These are phyloP conservation scores for Xylaria arbuscula DNA, from an alignment of 2,329 filamentous ascomycete genomes.

Conservation along the genomic window DNA sequence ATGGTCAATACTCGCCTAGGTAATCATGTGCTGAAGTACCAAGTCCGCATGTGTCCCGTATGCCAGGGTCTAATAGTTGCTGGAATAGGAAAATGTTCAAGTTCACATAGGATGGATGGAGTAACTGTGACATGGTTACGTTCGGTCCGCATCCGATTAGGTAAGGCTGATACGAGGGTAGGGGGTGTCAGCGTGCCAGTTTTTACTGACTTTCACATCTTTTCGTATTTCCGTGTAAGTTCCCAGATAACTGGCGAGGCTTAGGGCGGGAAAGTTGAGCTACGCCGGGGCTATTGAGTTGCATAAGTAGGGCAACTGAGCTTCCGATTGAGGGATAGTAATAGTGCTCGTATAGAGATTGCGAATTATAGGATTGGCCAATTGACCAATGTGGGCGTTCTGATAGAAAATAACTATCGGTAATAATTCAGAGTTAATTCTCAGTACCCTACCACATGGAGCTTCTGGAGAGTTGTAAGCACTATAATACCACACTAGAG, in stretches of 20 bases:
- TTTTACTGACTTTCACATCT: not conserved
- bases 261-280: not conserved
- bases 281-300: not conserved
- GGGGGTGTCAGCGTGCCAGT: not conserved
- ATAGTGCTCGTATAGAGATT: too few species aligned
- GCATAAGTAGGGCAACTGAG: not conserved
- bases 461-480: too few species aligned
- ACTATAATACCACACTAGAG: too few species aligned
- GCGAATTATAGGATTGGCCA: too few species aligned
- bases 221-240: not conserved
- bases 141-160: not conserved
- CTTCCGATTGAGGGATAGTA: not conserved
- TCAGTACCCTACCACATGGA: too few species aligned
- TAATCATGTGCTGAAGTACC: not conserved
- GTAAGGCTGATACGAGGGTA: not conserved
- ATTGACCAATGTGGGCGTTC: too few species aligned
- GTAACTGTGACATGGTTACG: not conserved
- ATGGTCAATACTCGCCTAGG: not conserved
- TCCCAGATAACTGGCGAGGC: not conserved
- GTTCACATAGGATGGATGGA: not conserved
- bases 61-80: not conserved
- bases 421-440: too few species aligned
- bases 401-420: too few species aligned
- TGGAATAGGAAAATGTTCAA: constrained; percentile 15
- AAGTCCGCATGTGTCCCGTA: not conserved